Evolutionary conservation across 75 land plant species (phyloP), one percentile per base, ranked within the genome.

Genomic region (Sequoiadendron giganteum): DNA sequence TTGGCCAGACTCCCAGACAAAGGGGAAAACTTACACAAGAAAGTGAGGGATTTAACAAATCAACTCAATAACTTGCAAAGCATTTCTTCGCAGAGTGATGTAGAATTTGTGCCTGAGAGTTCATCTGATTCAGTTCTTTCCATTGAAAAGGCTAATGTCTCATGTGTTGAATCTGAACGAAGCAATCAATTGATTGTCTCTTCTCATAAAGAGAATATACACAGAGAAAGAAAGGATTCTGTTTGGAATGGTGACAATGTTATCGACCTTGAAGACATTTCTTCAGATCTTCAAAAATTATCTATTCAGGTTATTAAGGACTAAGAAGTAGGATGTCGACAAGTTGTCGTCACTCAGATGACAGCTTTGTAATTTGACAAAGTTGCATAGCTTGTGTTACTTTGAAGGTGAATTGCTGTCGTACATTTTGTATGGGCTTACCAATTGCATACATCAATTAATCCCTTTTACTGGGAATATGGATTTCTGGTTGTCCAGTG

Each of bases 1-100:
- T 45, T 97, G 7, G 90, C 91, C 39, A 95, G 72, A 55, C 88
- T 97, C 48, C 94, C 98, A 28, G 98, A 97, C 70, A 88, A 90
- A 39, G 98, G 98, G 32, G 92, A 89, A 16, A 94, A 92, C 52
- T 40, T 97, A 19, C 61, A 88, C 13, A 93, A 88, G 89, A 93
- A 94, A 85, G 80, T 97, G 10, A 82, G 77, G 34, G 96, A 91
- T 43, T 78, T 97, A 86, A 91, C 88, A 13, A 58, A 38, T 14
- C 86, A 93, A 90, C 93, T 96, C 10, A 76, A 90, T 15, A 90
- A 85, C 42, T 5, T 88, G 21, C 39, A 86, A 68, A 45, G 65
- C 32, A 68, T 85, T 34, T 47, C 87, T 68, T 55, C 87, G 19
- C 3, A 16, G 42, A 54, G 18, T 56, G 28, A 11, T 56, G 86